Conservation (phyloP, 106 monocot species). For the Gastrodia elata region DNA sequence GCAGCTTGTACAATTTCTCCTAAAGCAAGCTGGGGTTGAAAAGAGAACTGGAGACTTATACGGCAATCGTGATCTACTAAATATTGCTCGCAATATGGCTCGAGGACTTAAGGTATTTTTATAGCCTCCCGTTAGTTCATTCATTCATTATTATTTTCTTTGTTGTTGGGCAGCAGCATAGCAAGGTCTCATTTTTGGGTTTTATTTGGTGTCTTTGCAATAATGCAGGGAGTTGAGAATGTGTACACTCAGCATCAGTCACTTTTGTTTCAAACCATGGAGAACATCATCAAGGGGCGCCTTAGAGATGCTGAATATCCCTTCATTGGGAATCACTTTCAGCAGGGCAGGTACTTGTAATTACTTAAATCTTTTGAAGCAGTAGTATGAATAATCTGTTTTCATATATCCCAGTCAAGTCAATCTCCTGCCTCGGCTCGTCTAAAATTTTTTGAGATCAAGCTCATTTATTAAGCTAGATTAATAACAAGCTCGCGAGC, state of each 20-base stretch:
- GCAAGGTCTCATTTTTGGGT: constrained; percentile 6
- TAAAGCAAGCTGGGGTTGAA: constrained; percentile 80
- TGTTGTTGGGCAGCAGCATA: not conserved
- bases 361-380: too few relatives aligned
- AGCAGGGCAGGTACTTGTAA: constrained; percentile 69
- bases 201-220: constrained; percentile 7
- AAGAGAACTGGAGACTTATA: constrained; percentile 62
- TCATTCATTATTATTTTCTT: too few relatives aligned
- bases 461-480: too few relatives aligned
- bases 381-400: too few relatives aligned
- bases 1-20: constrained; percentile 65
- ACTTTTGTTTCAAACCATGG: constrained; percentile 94
- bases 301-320: constrained; percentile 86
- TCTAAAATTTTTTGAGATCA: too few relatives aligned
- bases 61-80: constrained; percentile 70
- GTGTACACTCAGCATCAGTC: constrained; percentile 98
- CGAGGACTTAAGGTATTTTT: constrained; percentile 59
- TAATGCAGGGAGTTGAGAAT: constrained; percentile 99
- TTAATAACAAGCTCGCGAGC: too few relatives aligned
- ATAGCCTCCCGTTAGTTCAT: too few relatives aligned
- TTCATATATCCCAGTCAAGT: too few relatives aligned
- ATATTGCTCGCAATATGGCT: constrained; percentile 78
- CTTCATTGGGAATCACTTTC: constrained; percentile 92
- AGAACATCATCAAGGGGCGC: constrained; percentile 77
- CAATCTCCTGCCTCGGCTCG: too few relatives aligned